Evolutionary conservation across 1,139 yeast species (phyloP), one percentile per base, ranked within the genome.

Genomic region (Candida dubliniensis): DNA sequence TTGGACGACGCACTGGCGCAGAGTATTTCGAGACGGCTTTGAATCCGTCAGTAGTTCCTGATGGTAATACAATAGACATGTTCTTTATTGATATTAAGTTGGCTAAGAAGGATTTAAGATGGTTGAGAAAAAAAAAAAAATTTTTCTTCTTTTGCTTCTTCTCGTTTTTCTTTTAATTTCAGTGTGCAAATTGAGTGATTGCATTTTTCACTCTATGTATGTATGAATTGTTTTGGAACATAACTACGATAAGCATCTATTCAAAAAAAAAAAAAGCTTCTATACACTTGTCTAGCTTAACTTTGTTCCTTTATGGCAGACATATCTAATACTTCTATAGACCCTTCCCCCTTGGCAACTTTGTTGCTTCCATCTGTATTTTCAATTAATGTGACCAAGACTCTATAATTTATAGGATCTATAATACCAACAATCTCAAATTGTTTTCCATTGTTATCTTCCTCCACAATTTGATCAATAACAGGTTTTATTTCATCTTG

Each of bases 341-440:
- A 70, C 1, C 91, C 91, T 51, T 77, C 82, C 4, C 80, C 77
- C 41, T 68, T 62, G 47, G 71, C 71, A 14, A 82, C 76, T 48
- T 74, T 75, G 30, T 55, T 58, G 14, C 66, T 71, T 26, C 83
- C 82, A 31, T 56, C 60, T n/a, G 66, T 70, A 30, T 82, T 82
- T 41, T 85, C 86, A 14, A 53, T 46, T 24, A 52, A 42, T 29
- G 40, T 42, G 29, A 79, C 84, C 43, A 87, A 70, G 13, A 71
- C 81, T 54, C 93, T 79, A 61, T 89, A 93, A 55, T 81, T 81
- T 15, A 90, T 89, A 0, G 99, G 99, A 63, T 93, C 98, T 31
- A 93, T 87, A 38, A 87, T 75, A 9, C 91, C 90, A 8, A 78
- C 70, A 46, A 82, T 70, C 54, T 81, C 86, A 78, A 84, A 83